Base-by-base conservation (phyloP, 139 green algal genomes). In the Zygnema circumcarinatum region DNA sequence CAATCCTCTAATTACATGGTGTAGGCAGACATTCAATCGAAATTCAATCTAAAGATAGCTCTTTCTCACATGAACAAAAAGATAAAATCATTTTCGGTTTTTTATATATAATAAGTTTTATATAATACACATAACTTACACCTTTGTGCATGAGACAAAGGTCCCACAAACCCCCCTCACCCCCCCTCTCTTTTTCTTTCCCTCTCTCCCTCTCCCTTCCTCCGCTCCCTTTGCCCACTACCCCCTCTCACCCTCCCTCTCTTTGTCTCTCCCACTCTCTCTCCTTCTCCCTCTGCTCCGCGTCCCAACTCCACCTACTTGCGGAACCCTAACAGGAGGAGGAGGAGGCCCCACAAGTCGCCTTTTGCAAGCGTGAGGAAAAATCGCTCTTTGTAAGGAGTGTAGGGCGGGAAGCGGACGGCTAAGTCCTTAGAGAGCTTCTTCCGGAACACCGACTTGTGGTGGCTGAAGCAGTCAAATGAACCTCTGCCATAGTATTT, bases 381-480 rank as follows among this genome's bases (percentile, higher is more conserved):
- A 62, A 62, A 16, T 25, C 7, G 47, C 16, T 62, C 7, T 62
- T 62, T 62, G 16, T 7, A 16, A 62, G 7, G 81, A 42, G 81
- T 87, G 81, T 40, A 83, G 22, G 81, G 81, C 20, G 81, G 81
- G 33, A 74, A 87, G 29, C 81, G 81, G 2, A 69, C 21, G 1
- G 29, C 81, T 21, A 56, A 25, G 31, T 87, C 81, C 1, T 25
- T 56, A 20, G 16, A 25, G 7, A 87, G 33, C 0, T 39, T 38
- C 21, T 74, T 87, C 25, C 32, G 39, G 29, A 92, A 80, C 21
- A 90, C 81, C 29, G 81, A 40, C 41, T 93, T 93, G 32, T 40
- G 73, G n/a, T 92, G 88, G 33, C 79, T 89, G 83, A 93, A 93
- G 33, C 39, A 88, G 22, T 92, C 88, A 38, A 93, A 87, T 41